phyloP scores from a whole-genome alignment of 495 filamentous ascomycete species.

The Echria macrotheca region DNA sequence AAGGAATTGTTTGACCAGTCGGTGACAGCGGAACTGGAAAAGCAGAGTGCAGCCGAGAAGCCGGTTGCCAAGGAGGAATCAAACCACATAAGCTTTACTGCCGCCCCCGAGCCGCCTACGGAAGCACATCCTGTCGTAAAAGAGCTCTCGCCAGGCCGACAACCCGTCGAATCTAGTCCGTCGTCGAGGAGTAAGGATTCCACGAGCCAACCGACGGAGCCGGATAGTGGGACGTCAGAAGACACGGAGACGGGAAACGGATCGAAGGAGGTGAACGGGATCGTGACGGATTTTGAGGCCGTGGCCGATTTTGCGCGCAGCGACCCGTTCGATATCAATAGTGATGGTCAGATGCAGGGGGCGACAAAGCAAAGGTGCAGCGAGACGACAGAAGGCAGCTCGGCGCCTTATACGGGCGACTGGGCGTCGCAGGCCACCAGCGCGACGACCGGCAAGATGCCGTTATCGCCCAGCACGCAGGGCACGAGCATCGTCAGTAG shows the following conservation, averaged over 20 bases:
- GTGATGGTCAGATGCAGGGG: conserved; percentile 21
- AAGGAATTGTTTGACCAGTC: conserved; percentile 59
- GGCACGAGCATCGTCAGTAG: conserved; percentile 52
- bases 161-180: conserved; percentile 3
- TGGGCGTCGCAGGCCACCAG: conserved; percentile 53
- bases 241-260: conserved; percentile 11
- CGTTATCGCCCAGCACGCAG: conserved; percentile 52
- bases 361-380: conserved; percentile 43
- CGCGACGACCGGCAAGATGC: conserved; percentile 51
- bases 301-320: conserved; percentile 30
- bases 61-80: conserved; percentile 18
- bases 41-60: conserved; percentile 13
- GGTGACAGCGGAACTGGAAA: conserved; percentile 41
- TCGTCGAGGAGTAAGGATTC: neutral
- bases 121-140: conserved; percentile 4
- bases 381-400: conserved; percentile 50
- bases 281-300: conserved; percentile 28
- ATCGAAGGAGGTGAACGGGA: conserved; percentile 36
- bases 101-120: conserved; percentile 28
- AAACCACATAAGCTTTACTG: too few relatives aligned
- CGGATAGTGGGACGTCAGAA: conserved; percentile 12
- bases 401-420: conserved; percentile 41
- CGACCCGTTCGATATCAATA: conserved; percentile 29
- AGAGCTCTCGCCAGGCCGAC: neutral
- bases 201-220: conserved; percentile 6